Conservation (phyloP, 352 stramenopile genomes). For the Phytophthora pini region DNA sequence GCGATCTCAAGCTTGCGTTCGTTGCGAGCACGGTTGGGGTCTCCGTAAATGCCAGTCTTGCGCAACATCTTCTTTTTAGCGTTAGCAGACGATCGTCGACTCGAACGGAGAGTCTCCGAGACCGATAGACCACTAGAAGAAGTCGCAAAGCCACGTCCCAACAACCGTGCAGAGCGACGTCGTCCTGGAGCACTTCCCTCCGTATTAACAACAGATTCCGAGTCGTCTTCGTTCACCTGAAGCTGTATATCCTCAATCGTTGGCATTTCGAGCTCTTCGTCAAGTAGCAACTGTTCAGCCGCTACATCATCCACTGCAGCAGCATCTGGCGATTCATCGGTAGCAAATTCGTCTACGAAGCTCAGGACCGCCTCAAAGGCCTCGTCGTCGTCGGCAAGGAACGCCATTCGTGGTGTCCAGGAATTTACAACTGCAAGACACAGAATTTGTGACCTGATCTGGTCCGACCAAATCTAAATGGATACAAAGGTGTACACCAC, state of each 20-base stretch:
- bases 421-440: conserved; percentile 4
- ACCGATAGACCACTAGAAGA: background rate
- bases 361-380: conserved; percentile 37
- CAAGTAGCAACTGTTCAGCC: background rate
- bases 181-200: background rate
- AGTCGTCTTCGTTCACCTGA: conserved; percentile 3
- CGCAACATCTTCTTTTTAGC: conserved; percentile 21
- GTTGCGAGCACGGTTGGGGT: conserved; percentile 32
- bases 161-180: conserved; percentile 17
- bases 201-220: background rate
- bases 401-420: conserved; percentile 17
- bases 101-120: background rate
- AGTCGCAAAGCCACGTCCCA: background rate
- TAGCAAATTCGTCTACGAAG: conserved; percentile 35
- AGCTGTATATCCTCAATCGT: conserved; percentile 12
- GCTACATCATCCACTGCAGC: background rate
- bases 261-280: conserved; percentile 8
- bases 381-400: conserved; percentile 30
- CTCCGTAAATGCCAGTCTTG: conserved; percentile 19
- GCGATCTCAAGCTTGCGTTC: conserved; percentile 44
- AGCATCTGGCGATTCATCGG: background rate
- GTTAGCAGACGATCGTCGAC: conserved; percentile 1
- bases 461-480: conserved; percentile 8
- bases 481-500: conserved; percentile 10
- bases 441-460: conserved; percentile 4